Conservation (phyloP, 2,329 filamentous ascomycete genomes). For the Hymenoscyphus salicellus region DNA sequence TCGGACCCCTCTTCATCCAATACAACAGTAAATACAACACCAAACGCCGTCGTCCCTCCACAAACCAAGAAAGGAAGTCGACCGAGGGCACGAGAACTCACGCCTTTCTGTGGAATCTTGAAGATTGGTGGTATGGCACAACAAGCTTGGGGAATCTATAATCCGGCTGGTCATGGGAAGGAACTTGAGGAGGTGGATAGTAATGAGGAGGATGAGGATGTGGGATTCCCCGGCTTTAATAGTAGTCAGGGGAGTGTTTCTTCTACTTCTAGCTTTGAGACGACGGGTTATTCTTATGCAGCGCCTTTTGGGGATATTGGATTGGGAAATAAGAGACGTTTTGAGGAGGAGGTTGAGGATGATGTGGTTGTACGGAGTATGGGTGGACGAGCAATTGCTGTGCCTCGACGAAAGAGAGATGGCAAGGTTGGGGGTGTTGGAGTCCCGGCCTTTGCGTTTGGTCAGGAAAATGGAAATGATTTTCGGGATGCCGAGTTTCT, state of each 20-base stretch:
- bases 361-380: conserved; percentile 23
- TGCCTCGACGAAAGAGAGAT: conserved; percentile 26
- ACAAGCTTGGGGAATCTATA: conserved; percentile 24
- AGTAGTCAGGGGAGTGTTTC: conserved; percentile 29
- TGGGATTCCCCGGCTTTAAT: conserved; percentile 11
- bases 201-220: conserved; percentile 36
- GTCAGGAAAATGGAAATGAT: conserved; percentile 50
- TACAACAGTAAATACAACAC: conserved; percentile 17
- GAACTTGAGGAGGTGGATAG: conserved; percentile 40
- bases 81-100: conserved; percentile 54
- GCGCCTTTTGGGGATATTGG: not conserved
- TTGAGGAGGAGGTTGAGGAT: conserved; percentile 30
- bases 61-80: conserved; percentile 26
- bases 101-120: conserved; percentile 78
- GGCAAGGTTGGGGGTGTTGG: conserved; percentile 23
- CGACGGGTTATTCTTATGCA: not conserved
- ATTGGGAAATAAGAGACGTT: conserved; percentile 27
- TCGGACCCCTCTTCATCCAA: conserved; percentile 33
- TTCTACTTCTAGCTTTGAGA: conserved; percentile 18
- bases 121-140: conserved; percentile 69
- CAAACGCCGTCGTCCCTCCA: not conserved
- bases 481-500: conserved; percentile 70
- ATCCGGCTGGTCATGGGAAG: conserved; percentile 39
- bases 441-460: conserved; percentile 20
- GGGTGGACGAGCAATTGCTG: conserved; percentile 26